Evolutionary conservation across 2,329 filamentous ascomycete species (phyloP), one percentile per base, ranked within the genome.

Genomic region (Pseudogymnoascus sp.): DNA sequence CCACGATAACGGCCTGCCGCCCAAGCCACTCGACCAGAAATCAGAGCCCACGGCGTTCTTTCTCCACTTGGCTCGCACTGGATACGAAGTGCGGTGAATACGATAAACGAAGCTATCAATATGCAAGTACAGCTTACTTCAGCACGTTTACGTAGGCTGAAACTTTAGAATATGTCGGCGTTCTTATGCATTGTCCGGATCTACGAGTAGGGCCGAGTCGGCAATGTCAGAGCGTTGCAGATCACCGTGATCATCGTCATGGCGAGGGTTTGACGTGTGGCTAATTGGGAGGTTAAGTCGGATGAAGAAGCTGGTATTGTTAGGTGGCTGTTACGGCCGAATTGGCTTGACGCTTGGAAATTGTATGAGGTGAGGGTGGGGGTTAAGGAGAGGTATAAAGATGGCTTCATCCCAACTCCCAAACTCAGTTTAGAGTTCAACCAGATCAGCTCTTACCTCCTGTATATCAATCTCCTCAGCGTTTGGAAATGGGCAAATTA

Each of bases 121-220:
- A 31, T 52, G n/a, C 12, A 8, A 8, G 5, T n/a, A 25, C 21
- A 45, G 23, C 5, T 25, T 14, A 25, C 14, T 45, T 38, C 6
- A 11, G 8, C 14, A 8, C 7, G 8, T 25, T 28, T 33, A 21
- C 49, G 14, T n/a, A n/a, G 14, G 25, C n/a, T 18, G n/a, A 11
- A 31, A 33, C 4, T 18, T 45, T 18, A 5, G 28, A 31, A 16
- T n/a, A 33, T 5, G 11, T 21, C 49, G 49, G 49, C 28, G 5
- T 55, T 55, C 49, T 21, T 55, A 8, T 7, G 45, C 25, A 18
- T 55, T 55, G 45, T 5, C 45, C 45, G 45, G 45, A 52, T 52
- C 45, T 6, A 55, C 28, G 49, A 55, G 28, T 55, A 55, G 49
- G 49, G 49, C 49, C 49, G 49, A 55, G 28, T 55, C 49, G 49